Evolutionary conservation across 2,329 filamentous ascomycete genomes (phyloP).

Genomic region (Helotiales sp.): DNA sequence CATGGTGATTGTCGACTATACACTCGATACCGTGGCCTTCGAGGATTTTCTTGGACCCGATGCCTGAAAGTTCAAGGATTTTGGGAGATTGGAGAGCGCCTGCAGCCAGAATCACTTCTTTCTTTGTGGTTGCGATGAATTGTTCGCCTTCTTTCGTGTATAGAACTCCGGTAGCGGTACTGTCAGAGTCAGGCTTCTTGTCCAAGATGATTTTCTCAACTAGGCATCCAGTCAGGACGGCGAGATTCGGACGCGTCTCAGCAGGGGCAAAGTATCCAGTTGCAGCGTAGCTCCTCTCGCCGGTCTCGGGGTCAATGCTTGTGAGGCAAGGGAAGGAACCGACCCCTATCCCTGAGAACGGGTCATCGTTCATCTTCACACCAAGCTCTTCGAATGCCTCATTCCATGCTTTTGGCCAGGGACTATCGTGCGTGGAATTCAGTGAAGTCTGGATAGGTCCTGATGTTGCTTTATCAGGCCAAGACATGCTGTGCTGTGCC

Average conservation of each 20-base stretch:
- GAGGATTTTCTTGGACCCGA: slow-evolving; percentile 41
- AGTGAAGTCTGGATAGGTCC: slow-evolving; percentile 1
- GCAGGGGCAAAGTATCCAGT: slow-evolving; percentile 20
- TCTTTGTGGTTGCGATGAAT: slow-evolving; percentile 16
- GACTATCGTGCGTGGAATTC: background rate
- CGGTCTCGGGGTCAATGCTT: background rate
- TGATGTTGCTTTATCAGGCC: background rate
- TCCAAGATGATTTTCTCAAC: slow-evolving; percentile 68
- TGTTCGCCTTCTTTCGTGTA: background rate
- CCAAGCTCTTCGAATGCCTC: background rate
- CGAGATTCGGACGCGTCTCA: slow-evolving; percentile 58
- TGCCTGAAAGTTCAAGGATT: slow-evolving; percentile 45
- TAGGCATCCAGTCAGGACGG: slow-evolving; percentile 79
- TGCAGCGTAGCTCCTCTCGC: slow-evolving; percentile 10
- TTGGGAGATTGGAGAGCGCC: slow-evolving; percentile 47
- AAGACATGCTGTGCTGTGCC: background rate
- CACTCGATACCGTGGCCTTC: slow-evolving; percentile 46
- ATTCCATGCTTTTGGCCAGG: background rate
- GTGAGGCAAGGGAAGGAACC: slow-evolving; percentile 3
- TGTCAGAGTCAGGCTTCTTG: background rate
- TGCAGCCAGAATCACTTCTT: slow-evolving; percentile 48
- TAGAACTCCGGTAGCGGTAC: background rate
- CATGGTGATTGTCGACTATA: slow-evolving; percentile 56
- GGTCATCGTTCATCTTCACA: background rate
- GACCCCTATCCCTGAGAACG: background rate